A percentile compares a stretch with the other conserved stretches of the same genome.
Conservation (phyloP, 495 filamentous ascomycete genomes). For the Penicillium simplicissimum region DNA sequence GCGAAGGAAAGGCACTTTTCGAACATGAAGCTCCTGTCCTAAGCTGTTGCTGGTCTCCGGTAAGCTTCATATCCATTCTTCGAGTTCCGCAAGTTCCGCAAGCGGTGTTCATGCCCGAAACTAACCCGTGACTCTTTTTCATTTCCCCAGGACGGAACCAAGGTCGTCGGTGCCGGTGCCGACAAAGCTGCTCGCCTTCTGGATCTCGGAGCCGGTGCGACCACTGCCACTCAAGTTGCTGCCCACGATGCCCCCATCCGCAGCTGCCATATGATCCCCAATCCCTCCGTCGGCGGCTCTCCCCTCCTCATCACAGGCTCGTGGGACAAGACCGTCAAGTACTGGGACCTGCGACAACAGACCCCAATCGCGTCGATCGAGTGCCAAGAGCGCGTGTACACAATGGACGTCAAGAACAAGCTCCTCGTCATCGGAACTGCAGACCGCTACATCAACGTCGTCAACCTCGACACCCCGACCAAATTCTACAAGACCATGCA, state of each 20-base stretch:
- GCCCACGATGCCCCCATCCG: slow-evolving; percentile 80
- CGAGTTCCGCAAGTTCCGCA: background rate
- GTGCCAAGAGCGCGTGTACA: slow-evolving; percentile 81
- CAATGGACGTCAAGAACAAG: slow-evolving; percentile 77
- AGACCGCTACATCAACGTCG: slow-evolving; percentile 83
- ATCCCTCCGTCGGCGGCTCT: slow-evolving; percentile 49
- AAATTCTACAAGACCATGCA: slow-evolving; percentile 82
- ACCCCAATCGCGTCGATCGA: slow-evolving; percentile 63
- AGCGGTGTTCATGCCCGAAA: background rate
- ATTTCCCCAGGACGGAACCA: slow-evolving; percentile 59
- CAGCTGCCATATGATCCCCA: slow-evolving; percentile 71
- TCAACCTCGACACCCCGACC: slow-evolving; percentile 76
- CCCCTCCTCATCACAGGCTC: slow-evolving; percentile 81
- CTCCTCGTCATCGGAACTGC: slow-evolving; percentile 82
- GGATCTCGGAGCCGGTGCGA: slow-evolving; percentile 62
- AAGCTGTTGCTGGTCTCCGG: slow-evolving; percentile 80
- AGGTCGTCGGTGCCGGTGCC: slow-evolving; percentile 79
- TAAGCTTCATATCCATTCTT: slow-evolving; percentile 43
- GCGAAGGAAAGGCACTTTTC: slow-evolving; percentile 75
- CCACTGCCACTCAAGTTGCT: slow-evolving; percentile 62
- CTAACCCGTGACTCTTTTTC: slow-evolving; percentile 8
- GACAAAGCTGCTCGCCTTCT: slow-evolving; percentile 82
- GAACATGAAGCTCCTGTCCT: slow-evolving; percentile 76
- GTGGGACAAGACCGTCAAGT: slow-evolving; percentile 96
- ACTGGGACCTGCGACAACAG: slow-evolving; percentile 81